These are phyloP conservation scores for Exophiala oligosperma DNA, from an alignment of 2,329 filamentous ascomycete species.

Conservation along the genomic window DNA sequence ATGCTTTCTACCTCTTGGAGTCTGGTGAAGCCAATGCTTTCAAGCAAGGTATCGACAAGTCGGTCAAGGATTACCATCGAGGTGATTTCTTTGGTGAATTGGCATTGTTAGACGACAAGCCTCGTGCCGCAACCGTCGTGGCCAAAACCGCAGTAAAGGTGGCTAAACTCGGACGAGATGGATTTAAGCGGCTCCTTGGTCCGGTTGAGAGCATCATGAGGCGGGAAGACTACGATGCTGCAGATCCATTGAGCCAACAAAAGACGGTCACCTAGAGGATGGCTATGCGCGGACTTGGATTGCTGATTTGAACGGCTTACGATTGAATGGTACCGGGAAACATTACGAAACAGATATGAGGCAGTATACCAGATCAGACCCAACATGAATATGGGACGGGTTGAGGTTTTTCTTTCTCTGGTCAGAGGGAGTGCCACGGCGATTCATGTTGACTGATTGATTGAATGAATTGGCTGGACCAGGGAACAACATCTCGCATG, in stretches of 20 bases:
- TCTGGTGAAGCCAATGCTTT: slow-evolving; percentile 82
- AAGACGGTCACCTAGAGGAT: slow-evolving; percentile 38
- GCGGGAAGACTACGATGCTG: slow-evolving; percentile 51
- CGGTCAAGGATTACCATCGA: slow-evolving; percentile 80
- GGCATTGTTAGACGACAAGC: slow-evolving; percentile 88
- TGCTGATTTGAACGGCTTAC: not conserved
- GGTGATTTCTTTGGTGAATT: slow-evolving; percentile 98
- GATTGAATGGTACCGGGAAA: not conserved
- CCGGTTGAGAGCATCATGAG: slow-evolving; percentile 95
- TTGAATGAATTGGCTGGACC: not conserved
- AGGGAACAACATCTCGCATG: not conserved
- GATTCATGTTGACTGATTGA: slow-evolving; percentile 1
- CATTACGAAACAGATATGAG: slow-evolving; percentile 2
- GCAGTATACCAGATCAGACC: slow-evolving; percentile 2
- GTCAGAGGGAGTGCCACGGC: not conserved
- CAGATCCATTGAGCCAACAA: slow-evolving; percentile 26
- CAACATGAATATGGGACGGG: not conserved
- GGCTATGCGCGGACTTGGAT: not conserved
- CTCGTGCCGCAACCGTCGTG: slow-evolving; percentile 84
- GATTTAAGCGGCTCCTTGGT: slow-evolving; percentile 89
- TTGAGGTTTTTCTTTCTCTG: not conserved
- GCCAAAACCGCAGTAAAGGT: slow-evolving; percentile 88
- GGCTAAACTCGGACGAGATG: slow-evolving; percentile 86
- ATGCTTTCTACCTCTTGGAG: slow-evolving; percentile 90
- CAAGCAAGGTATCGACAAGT: slow-evolving; percentile 69